Percentiles rank a stretch among this genome's conserved stretches.
phyloP scores from a whole-genome alignment of 352 stramenopile species.

The Pythium grandisporangium region DNA sequence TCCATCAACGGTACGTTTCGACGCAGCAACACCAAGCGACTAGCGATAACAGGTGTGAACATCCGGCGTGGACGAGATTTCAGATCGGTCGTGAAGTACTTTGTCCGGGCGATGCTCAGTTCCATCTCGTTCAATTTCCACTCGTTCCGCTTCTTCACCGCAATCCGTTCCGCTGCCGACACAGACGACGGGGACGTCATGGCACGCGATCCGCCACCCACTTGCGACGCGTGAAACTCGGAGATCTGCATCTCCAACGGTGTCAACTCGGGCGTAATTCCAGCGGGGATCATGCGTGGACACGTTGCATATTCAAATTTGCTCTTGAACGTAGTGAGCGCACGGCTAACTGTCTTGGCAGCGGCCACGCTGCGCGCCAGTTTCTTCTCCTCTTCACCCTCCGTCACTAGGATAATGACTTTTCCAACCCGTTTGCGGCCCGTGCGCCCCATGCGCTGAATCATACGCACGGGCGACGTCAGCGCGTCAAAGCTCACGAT shows the following conservation, averaged over 20 bases:
- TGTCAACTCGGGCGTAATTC: constrained; percentile 33
- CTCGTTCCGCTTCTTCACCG: constrained; percentile 4
- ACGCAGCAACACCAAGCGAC: constrained; percentile 27
- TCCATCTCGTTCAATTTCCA: constrained; percentile 73
- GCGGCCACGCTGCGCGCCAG: constrained; percentile 63
- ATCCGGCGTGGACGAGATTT: constrained; percentile 15
- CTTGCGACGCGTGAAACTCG: constrained; percentile 66
- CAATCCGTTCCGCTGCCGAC: not conserved
- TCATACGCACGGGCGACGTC: constrained; percentile 93
- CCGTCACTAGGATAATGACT: constrained; percentile 84
- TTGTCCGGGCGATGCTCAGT: constrained; percentile 25
- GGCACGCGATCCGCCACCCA: constrained; percentile 38
- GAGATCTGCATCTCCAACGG: constrained; percentile 68
- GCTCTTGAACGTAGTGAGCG: constrained; percentile 84
- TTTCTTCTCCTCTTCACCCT: constrained; percentile 88
- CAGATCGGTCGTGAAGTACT: constrained; percentile 40
- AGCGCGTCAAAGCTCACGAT: constrained; percentile 93
- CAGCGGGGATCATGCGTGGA: constrained; percentile 58
- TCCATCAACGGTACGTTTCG: no score
- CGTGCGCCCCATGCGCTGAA: constrained; percentile 94
- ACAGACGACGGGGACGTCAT: constrained; percentile 5
- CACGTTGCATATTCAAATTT: constrained; percentile 83
- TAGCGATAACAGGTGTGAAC: constrained; percentile 29
- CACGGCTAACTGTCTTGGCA: constrained; percentile 70
- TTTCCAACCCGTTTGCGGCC: constrained; percentile 92